Percentiles rank a stretch among this genome's conserved stretches.
phyloP scores from a whole-genome alignment of 805 yeast species.

The Starmerella sp. region DNA sequence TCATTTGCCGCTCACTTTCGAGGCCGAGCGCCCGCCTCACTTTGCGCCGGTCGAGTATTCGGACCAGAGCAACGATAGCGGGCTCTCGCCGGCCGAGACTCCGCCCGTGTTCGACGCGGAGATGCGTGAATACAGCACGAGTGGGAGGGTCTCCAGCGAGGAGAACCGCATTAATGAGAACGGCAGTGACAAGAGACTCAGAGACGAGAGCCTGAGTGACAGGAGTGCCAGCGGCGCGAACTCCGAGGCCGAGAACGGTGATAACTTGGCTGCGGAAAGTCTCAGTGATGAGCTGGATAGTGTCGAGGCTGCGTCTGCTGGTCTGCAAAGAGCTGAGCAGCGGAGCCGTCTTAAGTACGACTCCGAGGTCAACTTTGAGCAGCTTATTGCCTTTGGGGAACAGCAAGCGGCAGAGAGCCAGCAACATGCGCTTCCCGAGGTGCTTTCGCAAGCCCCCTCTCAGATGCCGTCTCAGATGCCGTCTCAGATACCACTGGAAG shows the following conservation, averaged over 20 bases:
- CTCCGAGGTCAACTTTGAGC: neutral
- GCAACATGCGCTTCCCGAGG: neutral
- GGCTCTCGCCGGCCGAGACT: too few species aligned
- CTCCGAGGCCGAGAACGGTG: too few species aligned
- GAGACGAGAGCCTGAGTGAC: too few species aligned
- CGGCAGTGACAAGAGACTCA: too few species aligned
- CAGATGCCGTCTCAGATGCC: neutral
- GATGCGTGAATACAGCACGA: too few species aligned
- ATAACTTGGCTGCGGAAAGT: too few species aligned
- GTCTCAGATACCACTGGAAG: neutral
- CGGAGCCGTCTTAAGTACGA: neutral
- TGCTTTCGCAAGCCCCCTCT: neutral
- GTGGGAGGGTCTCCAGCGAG: too few species aligned
- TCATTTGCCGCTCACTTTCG: neutral
- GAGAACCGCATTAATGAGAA: too few species aligned
- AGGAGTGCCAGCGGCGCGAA: neutral
- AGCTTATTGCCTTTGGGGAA: neutral
- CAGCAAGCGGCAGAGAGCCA: neutral
- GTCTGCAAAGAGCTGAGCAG: neutral
- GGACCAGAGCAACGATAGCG: neutral
- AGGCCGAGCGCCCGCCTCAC: neutral
- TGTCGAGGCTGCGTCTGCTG: too few species aligned
- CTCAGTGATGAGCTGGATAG: too few species aligned
- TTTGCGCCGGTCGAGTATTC: slow-evolving; percentile 2
- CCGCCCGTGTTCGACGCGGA: too few species aligned